Evolutionary conservation across 2,329 filamentous ascomycete genomes (phyloP).

Genomic region (Fusarium chuoi): DNA sequence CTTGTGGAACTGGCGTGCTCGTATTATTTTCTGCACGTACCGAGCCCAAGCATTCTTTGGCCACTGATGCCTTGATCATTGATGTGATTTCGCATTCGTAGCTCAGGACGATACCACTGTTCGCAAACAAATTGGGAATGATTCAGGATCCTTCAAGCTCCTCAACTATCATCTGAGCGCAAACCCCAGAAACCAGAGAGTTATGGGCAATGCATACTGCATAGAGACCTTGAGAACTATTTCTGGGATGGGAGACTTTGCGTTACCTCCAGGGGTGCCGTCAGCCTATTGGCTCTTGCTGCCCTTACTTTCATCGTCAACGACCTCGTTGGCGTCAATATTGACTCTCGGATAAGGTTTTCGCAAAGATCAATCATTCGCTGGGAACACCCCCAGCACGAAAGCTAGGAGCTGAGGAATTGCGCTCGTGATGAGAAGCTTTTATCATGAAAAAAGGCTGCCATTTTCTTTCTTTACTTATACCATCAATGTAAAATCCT

Average conservation of each 20-base stretch:
- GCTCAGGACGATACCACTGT: background rate
- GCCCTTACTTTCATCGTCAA: background rate
- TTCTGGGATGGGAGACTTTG: background rate
- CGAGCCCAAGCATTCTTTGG: background rate
- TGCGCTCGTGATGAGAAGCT: background rate
- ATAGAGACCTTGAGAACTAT: background rate
- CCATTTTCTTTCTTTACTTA: background rate
- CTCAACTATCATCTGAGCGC: background rate
- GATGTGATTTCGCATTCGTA: background rate
- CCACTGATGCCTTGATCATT: background rate
- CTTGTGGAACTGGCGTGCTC: background rate
- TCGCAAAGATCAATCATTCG: background rate
- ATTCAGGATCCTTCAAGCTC: background rate
- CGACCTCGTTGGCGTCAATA: background rate
- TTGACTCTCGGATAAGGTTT: background rate
- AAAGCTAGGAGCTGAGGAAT: background rate
- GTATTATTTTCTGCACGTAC: background rate
- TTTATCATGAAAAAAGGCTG: background rate
- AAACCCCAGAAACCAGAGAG: background rate
- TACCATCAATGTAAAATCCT: fast-evolving
- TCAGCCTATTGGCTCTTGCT: background rate
- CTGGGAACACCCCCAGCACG: too few relatives aligned
- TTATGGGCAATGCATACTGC: background rate
- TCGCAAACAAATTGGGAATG: background rate
- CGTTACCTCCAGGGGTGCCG: too few relatives aligned